Base-by-base conservation (phyloP, 169 alveolate genomes). In the Babesia ovis region DNA sequence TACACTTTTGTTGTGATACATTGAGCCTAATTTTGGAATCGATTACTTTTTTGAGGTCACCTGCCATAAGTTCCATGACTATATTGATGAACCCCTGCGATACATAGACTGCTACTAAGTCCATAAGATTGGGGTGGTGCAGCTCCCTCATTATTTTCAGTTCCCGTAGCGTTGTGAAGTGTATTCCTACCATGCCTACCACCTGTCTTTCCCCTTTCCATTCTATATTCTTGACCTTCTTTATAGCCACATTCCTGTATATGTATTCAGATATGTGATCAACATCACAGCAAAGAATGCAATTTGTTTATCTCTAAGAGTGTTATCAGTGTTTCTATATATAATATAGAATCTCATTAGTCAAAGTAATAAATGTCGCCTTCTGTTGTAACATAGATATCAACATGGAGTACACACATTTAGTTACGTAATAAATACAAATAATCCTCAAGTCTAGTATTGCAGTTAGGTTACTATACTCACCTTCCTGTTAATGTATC, bases 61-160 rank as follows among this genome's bases (percentile, higher is more conserved):
- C 93, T 45, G 94, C 97, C 95, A 94, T 90, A 60, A 94, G 91
- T 72, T 95, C 98, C 97, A 96, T 94, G 0, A 94, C 95, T 50
- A 91, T 83, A 58, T 91, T 91, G 68, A 90, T 90, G 74, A 88
- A 91, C 54, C 89, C 94, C 29, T 90, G 91, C 60, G 86, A 86
- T 35, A 87, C 92, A 55, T 72, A 91, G n/a, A 95, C 95, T 62
- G 95, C 97, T 27, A 90, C 77, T 25, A 94, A 73, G 41, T 84
- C 92, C 91, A 95, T 93, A 39, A 94, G 86, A 85, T 95, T 93
- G 35, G 92, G 94, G 67, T 94, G 98, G 31, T 79, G 66, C 32
- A 94, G 77, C 83, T 94, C 98, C 48, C 91, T 84, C 91, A 95
- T 91, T 31, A 95, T 89, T 71, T 94, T 95, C 50, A 94, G 86